Percentiles rank a stretch among this genome's conserved stretches.
Evolutionary conservation across 2,329 filamentous ascomycete species (phyloP).

Genomic region (Fusarium sp.): DNA sequence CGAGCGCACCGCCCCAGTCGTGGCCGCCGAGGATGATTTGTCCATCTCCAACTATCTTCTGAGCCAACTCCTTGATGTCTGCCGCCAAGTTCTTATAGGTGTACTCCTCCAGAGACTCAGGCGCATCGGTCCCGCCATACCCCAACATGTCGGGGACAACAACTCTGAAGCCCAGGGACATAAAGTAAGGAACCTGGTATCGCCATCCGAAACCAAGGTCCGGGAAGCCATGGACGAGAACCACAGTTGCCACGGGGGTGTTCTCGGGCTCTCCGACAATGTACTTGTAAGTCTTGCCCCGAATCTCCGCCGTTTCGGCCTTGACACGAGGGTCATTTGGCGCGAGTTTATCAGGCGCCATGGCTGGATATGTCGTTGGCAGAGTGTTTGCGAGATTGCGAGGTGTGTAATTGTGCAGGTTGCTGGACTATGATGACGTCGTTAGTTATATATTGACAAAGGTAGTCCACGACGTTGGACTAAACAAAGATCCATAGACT

Average conservation of each 20-base stretch:
- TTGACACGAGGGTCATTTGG: slow-evolving; percentile 71
- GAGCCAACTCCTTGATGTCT: slow-evolving; percentile 77
- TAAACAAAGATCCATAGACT: no score
- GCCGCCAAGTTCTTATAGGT: slow-evolving; percentile 74
- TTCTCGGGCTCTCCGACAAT: slow-evolving; percentile 61
- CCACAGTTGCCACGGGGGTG: slow-evolving; percentile 57
- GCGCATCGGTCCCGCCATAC: slow-evolving; percentile 79
- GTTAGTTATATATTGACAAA: slow-evolving; percentile 11
- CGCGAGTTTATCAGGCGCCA: slow-evolving; percentile 68
- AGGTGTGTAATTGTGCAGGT: not conserved
- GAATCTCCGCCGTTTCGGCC: slow-evolving; percentile 67
- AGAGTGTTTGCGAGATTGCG: not conserved
- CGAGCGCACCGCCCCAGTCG: slow-evolving; percentile 86
- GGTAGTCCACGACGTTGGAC: not conserved
- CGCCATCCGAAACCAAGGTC: slow-evolving; percentile 88
- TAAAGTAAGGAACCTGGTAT: slow-evolving; percentile 80
- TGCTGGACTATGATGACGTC: slow-evolving; percentile 1
- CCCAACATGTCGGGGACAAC: slow-evolving; percentile 87
- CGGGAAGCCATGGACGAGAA: slow-evolving; percentile 78
- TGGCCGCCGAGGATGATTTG: slow-evolving; percentile 85
- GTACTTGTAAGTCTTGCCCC: slow-evolving; percentile 75
- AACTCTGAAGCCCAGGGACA: slow-evolving; percentile 76
- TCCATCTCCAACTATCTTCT: slow-evolving; percentile 57
- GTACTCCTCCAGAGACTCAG: slow-evolving; percentile 68
- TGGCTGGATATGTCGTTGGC: slow-evolving; percentile 40